phyloP scores from a whole-genome alignment of 2,329 filamentous ascomycete genomes.

The Rutstroemia sp. region DNA sequence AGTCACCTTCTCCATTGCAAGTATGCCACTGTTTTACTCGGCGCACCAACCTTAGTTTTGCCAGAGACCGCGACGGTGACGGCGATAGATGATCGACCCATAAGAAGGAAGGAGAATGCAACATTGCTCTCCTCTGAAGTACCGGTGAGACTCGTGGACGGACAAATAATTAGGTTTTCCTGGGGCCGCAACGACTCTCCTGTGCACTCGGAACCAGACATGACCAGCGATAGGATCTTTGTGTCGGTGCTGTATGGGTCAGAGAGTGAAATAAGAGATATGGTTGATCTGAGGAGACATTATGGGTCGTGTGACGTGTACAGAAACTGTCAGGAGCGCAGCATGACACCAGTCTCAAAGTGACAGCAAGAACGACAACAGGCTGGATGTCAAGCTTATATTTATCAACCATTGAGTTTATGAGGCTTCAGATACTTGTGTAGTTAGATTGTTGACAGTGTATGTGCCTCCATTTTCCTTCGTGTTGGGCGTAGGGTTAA shows the following conservation, averaged over 20 bases:
- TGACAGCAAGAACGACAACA: too few relatives aligned
- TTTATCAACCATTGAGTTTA: too few relatives aligned
- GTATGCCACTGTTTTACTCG: not conserved
- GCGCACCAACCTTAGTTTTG: conserved; percentile 3
- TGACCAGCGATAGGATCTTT: conserved; percentile 4
- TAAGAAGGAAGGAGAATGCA: not conserved
- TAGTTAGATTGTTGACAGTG: too few relatives aligned
- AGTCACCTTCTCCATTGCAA: not conserved
- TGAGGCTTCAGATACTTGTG: too few relatives aligned
- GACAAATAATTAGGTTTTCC: conserved; percentile 5
- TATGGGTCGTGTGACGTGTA: not conserved
- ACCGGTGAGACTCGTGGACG: not conserved
- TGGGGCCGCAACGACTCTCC: conserved; percentile 7
- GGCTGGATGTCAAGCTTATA: too few relatives aligned
- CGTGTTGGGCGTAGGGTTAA: too few relatives aligned
- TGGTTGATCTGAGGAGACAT: not conserved
- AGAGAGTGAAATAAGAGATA: not conserved
- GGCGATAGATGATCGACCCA: not conserved
- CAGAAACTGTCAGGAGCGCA: not conserved
- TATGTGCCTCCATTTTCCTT: too few relatives aligned
- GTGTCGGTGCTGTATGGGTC: conserved; percentile 1
- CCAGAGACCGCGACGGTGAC: not conserved
- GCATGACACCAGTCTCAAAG: too few relatives aligned
- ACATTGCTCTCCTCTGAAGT: not conserved
- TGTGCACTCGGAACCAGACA: conserved; percentile 10